phyloP scores from a whole-genome alignment of 2,329 filamentous ascomycete species.

The Juglanconis sp. region DNA sequence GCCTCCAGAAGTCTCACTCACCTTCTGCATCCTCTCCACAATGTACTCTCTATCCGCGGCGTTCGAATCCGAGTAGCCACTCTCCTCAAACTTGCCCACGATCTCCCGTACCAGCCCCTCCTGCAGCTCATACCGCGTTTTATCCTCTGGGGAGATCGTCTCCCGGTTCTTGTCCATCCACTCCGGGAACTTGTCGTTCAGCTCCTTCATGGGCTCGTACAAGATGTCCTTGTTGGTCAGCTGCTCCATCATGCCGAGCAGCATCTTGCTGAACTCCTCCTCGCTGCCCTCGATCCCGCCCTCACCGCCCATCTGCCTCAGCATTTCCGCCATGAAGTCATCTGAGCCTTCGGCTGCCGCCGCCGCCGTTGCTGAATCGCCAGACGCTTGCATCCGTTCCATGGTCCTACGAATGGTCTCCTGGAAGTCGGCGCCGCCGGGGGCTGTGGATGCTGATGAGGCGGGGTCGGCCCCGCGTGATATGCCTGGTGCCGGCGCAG shows the following conservation, averaged over 20 bases:
- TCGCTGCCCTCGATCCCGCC: slow-evolving; percentile 50
- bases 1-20: slow-evolving; percentile 38
- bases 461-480: slow-evolving; percentile 23
- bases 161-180: slow-evolving; percentile 80
- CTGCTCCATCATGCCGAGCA: slow-evolving; percentile 98
- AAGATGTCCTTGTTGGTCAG: slow-evolving; percentile 97
- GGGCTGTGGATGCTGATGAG: slow-evolving; percentile 23
- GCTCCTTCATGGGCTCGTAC: slow-evolving; percentile 98
- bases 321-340: slow-evolving; percentile 85
- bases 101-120: slow-evolving; percentile 79
- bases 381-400: slow-evolving; percentile 91
- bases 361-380: slow-evolving; percentile 78
- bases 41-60: slow-evolving; percentile 83
- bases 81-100: slow-evolving; percentile 81
- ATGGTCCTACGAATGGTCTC: slow-evolving; percentile 92
- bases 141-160: slow-evolving; percentile 65
- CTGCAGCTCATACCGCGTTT: slow-evolving; percentile 79
- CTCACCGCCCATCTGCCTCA: slow-evolving; percentile 75
- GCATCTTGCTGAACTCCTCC: slow-evolving; percentile 89
- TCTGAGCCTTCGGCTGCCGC: slow-evolving; percentile 64
- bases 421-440: slow-evolving; percentile 64
- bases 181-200: slow-evolving; percentile 84
- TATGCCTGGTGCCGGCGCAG: slow-evolving; percentile 23
- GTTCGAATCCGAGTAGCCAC: slow-evolving; percentile 78
- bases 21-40: slow-evolving; percentile 97